A percentile compares a stretch with the other conserved stretches of the same genome.
These are phyloP conservation scores for Cryptococcus maquisensis DNA, from an alignment of 1,284 basidiomycete species.

Conservation along the genomic window DNA sequence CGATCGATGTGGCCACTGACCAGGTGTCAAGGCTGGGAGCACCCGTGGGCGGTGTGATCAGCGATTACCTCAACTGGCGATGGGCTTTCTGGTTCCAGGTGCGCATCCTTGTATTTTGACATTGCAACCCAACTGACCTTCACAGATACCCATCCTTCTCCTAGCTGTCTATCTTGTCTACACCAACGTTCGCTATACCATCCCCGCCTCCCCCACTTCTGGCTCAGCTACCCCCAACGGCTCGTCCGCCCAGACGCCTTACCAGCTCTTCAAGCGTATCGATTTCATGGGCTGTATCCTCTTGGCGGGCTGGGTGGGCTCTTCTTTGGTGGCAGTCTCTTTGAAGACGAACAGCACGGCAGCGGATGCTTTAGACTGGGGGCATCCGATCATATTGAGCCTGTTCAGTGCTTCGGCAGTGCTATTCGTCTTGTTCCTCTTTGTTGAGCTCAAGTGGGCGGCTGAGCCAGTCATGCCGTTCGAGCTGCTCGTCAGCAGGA, in stretches of 20 bases:
- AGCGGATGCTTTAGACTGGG: constrained; percentile 53
- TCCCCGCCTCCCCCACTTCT: constrained; percentile 34
- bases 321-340: constrained; percentile 69
- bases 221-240: constrained; percentile 56
- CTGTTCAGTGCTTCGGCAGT: constrained; percentile 59
- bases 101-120: constrained; percentile 11
- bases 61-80: constrained; percentile 73
- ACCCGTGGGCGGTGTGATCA: constrained; percentile 81
- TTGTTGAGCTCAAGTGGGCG: constrained; percentile 68
- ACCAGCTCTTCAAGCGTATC: constrained; percentile 67
- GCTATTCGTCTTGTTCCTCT: constrained; percentile 60
- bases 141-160: constrained; percentile 66
- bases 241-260: constrained; percentile 53
- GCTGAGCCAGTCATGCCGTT: constrained; percentile 81
- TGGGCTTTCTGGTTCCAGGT: constrained; percentile 61
- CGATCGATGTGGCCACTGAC: constrained; percentile 51
- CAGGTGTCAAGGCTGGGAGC: constrained; percentile 59
- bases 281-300: constrained; percentile 77
- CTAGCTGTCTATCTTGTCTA: constrained; percentile 65
- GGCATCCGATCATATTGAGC: constrained; percentile 62
- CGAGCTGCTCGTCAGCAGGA: constrained; percentile 60
- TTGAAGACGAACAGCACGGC: constrained; percentile 59
- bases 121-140: neutral
- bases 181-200: constrained; percentile 59
- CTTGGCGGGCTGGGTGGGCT: constrained; percentile 68